Evolutionary conservation across 2,329 filamentous ascomycete species (phyloP), one percentile per base, ranked within the genome.

Genomic region (Diplodia scrobiculata): DNA sequence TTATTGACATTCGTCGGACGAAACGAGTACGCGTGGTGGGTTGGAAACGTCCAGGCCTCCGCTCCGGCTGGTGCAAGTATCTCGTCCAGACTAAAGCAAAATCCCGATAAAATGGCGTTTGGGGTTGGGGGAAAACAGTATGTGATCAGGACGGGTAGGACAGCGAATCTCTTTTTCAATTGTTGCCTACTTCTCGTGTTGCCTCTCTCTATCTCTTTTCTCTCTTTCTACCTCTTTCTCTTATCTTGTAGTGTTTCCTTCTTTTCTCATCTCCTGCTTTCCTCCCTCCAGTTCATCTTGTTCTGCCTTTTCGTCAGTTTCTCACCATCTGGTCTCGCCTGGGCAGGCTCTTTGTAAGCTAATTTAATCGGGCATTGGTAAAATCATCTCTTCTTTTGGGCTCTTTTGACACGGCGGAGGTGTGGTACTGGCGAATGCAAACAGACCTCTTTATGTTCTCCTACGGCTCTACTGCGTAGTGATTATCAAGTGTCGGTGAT

Each of bases 351-450:
- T 21, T n/a, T 62, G 58, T 62, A 62, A 50, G 45, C 36, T 62
- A 62, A 47, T 62, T 62, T 62, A 62, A 62, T 62, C 45, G 58
- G 41, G 58, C 58, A 62, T 50, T 47, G 58, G 58, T 50, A 50
- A 59, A 62, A 62, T 25, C 27, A 62, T 45, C 13, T 38, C 19
- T 25, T 50, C 14, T 36, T 45, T 29, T 11, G 45, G 58, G 41
- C 36, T 50, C n/a, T 6, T 6, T 32, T 29, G 32, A 32, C 21
- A 48, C 17, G 55, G 25, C 34, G 25, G 45, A 17, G 21, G 6
- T 19, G 50, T 32, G 52, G 17, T 21, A 13, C n/a, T 38, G 29
- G 32, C 14, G 45, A 62, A 47, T 7, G 21, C 21, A 19, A 32
- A 27, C 48, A 5, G 10, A 29, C 13, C 5, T 53, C 27, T 53